Conservation (phyloP, 257 asterid genomes). For the Scutellaria barbata region DNA sequence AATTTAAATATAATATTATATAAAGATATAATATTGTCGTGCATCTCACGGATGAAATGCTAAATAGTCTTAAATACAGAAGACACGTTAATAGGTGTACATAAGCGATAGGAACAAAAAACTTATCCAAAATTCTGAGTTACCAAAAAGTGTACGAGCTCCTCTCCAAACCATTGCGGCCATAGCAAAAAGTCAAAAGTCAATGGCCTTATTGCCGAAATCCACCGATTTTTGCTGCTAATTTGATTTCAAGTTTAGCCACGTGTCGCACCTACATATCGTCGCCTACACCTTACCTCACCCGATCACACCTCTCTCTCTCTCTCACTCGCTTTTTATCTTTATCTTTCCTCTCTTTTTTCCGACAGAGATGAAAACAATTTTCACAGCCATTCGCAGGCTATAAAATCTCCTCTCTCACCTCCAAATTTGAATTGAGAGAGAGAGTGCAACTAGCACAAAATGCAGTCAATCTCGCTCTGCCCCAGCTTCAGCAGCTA, state of each 20-base stretch:
- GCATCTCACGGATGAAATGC: too few species aligned
- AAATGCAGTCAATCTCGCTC: slow-evolving; percentile 44
- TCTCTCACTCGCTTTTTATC: background rate
- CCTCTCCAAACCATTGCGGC: too few species aligned
- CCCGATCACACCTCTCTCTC: slow-evolving; percentile 13
- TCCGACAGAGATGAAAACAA: slow-evolving; percentile 23
- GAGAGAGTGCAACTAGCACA: background rate
- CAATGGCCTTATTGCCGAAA: background rate
- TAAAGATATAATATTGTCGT: too few species aligned
- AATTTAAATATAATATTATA: too few species aligned
- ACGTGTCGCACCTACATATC: slow-evolving; percentile 10
- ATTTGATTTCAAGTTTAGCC: background rate
- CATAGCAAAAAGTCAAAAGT: slow-evolving; percentile 11
- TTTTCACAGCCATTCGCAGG: background rate
- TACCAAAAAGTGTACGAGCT: too few species aligned
- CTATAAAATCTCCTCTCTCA: slow-evolving; percentile 29
- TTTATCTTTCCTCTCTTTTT: background rate
- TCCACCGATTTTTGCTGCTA: slow-evolving; percentile 11
- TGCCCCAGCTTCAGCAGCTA: slow-evolving; percentile 59
- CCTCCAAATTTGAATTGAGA: background rate
- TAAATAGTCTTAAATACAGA: too few species aligned
- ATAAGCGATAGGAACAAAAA: too few species aligned
- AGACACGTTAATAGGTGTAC: too few species aligned
- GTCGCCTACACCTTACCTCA: slow-evolving; percentile 36
- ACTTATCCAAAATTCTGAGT: too few species aligned